phyloP scores from a whole-genome alignment of 148 eudicot genomes.

The Dianthus caryophyllus region DNA sequence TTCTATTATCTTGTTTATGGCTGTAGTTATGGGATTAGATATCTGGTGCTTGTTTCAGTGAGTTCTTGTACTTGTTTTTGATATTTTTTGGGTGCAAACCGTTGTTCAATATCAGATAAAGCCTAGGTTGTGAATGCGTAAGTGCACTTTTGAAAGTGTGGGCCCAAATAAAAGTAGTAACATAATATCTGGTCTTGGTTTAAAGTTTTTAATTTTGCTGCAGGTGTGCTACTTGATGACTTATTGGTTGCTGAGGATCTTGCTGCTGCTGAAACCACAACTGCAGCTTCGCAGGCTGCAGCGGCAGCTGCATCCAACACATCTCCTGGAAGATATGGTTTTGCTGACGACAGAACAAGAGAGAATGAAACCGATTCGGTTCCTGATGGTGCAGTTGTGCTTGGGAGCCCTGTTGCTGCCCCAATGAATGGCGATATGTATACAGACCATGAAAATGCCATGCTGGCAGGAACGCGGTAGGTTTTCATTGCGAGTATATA shows the following conservation, averaged over 20 bases:
- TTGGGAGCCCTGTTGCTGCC: constrained; percentile 94
- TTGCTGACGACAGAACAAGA: constrained; percentile 61
- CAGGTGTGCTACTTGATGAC: constrained; percentile 93
- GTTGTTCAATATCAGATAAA: background rate
- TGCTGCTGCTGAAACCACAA: constrained; percentile 95
- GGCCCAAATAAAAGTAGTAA: background rate
- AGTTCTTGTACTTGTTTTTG: background rate
- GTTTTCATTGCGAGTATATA: too few species aligned
- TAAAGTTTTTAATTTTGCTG: constrained; percentile 15
- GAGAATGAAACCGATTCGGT: constrained; percentile 42
- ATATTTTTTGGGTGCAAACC: background rate
- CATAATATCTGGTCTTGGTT: background rate
- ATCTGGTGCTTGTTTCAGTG: background rate
- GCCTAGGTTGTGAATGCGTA: background rate
- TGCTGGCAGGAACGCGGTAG: constrained; percentile 79
- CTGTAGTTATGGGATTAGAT: background rate
- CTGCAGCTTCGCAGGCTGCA: constrained; percentile 97
- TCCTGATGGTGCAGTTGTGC: constrained; percentile 86
- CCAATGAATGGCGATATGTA: constrained; percentile 93
- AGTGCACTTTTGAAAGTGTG: background rate
- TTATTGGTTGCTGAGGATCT: constrained; percentile 96
- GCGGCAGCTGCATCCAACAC: constrained; percentile 83
- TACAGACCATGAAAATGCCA: constrained; percentile 92
- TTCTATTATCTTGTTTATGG: background rate
- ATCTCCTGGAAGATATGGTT: constrained; percentile 61